Base-by-base conservation (phyloP, 2,329 filamentous ascomycete genomes). In the Colletotrichum endophyticum region DNA sequence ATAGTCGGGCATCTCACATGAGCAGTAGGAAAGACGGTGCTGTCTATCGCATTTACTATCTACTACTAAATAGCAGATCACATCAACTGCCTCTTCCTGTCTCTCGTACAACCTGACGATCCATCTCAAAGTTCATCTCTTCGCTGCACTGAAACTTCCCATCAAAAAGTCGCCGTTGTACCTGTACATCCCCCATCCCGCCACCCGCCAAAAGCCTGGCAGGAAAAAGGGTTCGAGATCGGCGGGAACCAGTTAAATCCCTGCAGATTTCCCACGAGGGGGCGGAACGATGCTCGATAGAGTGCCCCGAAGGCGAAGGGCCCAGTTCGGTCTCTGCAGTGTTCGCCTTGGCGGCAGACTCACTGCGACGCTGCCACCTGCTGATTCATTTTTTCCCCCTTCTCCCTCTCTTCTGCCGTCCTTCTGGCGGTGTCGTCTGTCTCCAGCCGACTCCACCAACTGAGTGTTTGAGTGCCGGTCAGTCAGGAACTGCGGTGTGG, bases 201-300 rank as follows among this genome's bases (percentile, higher is more conserved):
- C 62, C 27, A 25, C n/a, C 30, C 53, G n/a, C 36, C 19, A 22
- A 32, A 70, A 53, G 44, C 49, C 66, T 56, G 66, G 66, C 66
- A 68, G 66, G 30, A 61, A 63, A 25, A 36, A 44, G 68, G 70
- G 74, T 66, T 74, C 69, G 59, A 74, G 74, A 76, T 76, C 74
- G 27, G 66, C 64, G 74, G 71, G 66, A 63, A 53, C 64, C 74
- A 76, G 44, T 67, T 44, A 66, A 49, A 76, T 70, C 74, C 74
- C 64, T 76, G 74, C 66, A 76, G 70, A 39, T 74, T 73, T 70
- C 66, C 74, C 74, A 76, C 74, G 70, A 70, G 74, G 66, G 49
- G 66, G 32, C 67, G 27, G 57, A 53, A 53, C 44, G 30, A 57
- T 44, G 36, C 28, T 28, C 19, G 30, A 30, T n/a, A 28, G 59